These are phyloP conservation scores for Narthecium ossifragum DNA, from an alignment of 106 monocot species.

Conservation along the genomic window DNA sequence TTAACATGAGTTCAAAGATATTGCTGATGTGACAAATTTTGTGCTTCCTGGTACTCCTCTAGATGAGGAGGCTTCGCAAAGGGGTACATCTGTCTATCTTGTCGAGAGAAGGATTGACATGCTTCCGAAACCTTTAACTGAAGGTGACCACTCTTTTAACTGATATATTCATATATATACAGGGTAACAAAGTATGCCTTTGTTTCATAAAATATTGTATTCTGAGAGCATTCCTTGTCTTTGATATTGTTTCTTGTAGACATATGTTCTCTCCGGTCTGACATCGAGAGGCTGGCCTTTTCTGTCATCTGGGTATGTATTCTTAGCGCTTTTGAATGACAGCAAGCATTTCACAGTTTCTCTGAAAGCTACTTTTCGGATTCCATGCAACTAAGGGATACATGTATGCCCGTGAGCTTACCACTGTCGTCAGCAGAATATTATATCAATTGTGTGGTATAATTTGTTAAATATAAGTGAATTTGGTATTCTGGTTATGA, in stretches of 20 bases:
- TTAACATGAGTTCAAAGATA: constrained; percentile 61
- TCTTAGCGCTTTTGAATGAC: background rate
- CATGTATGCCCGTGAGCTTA: no score
- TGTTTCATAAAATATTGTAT: no score
- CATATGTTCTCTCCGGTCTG: constrained; percentile 94
- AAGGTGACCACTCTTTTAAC: constrained; percentile 53
- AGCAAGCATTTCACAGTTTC: no score
- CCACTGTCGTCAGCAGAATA: no score
- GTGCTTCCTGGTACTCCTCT: constrained; percentile 92
- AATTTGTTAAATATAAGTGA: no score
- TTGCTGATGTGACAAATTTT: constrained; percentile 99
- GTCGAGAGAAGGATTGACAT: constrained; percentile 96
- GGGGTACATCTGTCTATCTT: constrained; percentile 99
- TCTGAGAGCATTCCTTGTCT: no score
- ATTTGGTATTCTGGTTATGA: no score
- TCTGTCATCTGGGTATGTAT: constrained; percentile 90
- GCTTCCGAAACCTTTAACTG: constrained; percentile 98
- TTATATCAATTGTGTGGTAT: no score
- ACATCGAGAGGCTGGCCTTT: constrained; percentile 93
- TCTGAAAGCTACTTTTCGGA: no score
- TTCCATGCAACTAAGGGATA: no score
- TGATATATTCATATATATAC: no score
- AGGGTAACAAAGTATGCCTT: no score
- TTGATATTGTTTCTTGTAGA: constrained; percentile 39
- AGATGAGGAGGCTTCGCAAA: constrained; percentile 87